These are phyloP conservation scores for Rubia yunnanensis DNA, from an alignment of 257 asterid genomes.

Conservation along the genomic window DNA sequence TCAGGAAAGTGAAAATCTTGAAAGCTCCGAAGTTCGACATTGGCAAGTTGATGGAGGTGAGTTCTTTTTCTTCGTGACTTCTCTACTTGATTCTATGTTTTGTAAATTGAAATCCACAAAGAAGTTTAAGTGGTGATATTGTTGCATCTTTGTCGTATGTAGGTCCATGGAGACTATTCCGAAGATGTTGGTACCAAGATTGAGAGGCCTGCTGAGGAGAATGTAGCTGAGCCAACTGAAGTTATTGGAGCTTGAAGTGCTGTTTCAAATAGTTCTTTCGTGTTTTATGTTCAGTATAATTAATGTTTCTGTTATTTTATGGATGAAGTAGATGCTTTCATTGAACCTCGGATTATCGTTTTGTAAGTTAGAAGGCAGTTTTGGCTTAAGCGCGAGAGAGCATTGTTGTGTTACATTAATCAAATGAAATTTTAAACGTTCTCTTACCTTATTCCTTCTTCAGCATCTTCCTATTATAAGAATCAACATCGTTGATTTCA, in stretches of 20 bases:
- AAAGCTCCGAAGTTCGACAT: conserved; percentile 85
- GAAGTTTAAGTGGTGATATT: too few species aligned
- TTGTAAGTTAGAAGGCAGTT: conserved; percentile 14
- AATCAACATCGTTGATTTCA: too few species aligned
- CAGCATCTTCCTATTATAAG: too few species aligned
- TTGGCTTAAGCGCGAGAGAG: background rate
- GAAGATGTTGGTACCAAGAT: conserved; percentile 61
- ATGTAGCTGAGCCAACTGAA: conserved; percentile 46
- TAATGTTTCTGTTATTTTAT: conserved; percentile 5
- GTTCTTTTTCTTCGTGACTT: background rate
- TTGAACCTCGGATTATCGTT: background rate
- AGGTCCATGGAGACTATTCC: conserved; percentile 67
- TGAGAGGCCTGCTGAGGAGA: conserved; percentile 64
- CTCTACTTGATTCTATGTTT: background rate
- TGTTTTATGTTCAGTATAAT: conserved; percentile 1
- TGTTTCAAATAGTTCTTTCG: background rate
- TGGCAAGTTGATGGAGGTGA: conserved; percentile 70
- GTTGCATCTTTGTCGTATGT: background rate
- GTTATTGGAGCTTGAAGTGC: conserved; percentile 49
- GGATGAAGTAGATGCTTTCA: background rate
- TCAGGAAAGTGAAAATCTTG: conserved; percentile 74
- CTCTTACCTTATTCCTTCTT: too few species aligned
- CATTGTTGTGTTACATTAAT: background rate
- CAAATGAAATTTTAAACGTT: background rate
- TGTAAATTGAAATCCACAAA: background rate